A percentile compares a stretch with the other conserved stretches of the same genome.
Evolutionary conservation across 257 asterid species (phyloP).

Genomic region (Cynanchum wilfordii): DNA sequence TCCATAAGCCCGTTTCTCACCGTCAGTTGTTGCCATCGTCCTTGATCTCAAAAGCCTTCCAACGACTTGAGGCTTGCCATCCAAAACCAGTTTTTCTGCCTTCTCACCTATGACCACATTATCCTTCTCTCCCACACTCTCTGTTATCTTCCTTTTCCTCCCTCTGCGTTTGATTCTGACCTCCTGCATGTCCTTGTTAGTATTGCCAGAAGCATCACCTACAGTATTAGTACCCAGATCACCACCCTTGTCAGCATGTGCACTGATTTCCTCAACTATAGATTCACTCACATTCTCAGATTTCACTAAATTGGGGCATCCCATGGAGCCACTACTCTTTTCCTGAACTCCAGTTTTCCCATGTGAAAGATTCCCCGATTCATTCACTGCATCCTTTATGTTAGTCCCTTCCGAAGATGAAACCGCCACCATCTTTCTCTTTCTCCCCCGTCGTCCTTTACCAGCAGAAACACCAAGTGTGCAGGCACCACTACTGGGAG

Average conservation of each 20-base stretch:
- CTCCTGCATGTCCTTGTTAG: not conserved
- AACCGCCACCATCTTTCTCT: conserved; percentile 5
- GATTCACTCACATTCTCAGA: not conserved
- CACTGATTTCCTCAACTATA: not conserved
- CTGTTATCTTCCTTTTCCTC: conserved; percentile 27
- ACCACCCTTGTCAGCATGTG: not conserved
- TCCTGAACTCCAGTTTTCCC: not conserved
- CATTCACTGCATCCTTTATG: not conserved
- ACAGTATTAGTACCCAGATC: not conserved
- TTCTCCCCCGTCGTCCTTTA: conserved; percentile 17
- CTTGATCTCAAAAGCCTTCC: conserved; percentile 81
- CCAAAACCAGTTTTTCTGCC: conserved; percentile 14
- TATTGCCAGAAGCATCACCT: conserved; percentile 1
- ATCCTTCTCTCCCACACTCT: conserved; percentile 7
- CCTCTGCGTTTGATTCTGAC: conserved; percentile 18
- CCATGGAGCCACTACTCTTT: not conserved
- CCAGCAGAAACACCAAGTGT: not conserved
- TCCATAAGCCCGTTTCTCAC: conserved; percentile 34
- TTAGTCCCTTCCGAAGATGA: not conserved
- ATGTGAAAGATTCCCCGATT: not conserved
- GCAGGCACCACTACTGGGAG: conserved; percentile 5
- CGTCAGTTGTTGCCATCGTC: conserved; percentile 42
- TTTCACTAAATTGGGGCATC: not conserved
- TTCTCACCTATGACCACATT: conserved; percentile 12
- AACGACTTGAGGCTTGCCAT: conserved; percentile 24